Conservation (phyloP, 345 rosid species). For the Eucalyptus caleyi region DNA sequence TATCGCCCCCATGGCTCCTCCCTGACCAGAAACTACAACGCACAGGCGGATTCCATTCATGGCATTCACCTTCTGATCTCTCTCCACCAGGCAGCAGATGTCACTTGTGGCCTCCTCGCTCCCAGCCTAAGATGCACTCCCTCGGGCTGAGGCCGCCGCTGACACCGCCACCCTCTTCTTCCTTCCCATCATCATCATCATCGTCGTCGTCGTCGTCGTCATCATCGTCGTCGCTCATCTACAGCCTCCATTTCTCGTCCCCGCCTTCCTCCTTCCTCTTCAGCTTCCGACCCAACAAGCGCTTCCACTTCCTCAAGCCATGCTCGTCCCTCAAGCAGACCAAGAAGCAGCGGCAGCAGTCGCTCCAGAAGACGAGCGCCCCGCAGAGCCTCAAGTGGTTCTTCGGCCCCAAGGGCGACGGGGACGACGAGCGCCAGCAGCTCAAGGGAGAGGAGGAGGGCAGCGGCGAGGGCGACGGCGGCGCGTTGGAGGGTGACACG, state of each 20-base stretch:
- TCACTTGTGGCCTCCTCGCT: background rate
- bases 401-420: conserved; percentile 45
- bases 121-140: background rate
- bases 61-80: background rate
- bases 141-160: background rate
- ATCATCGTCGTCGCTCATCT: conserved; percentile 10
- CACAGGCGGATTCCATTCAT: background rate
- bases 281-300: conserved; percentile 47
- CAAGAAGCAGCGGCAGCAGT: conserved; percentile 46
- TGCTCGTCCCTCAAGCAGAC: conserved; percentile 68
- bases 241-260: conserved; percentile 9
- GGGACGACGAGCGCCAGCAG: background rate
- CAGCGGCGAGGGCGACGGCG: background rate
- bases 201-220: background rate
- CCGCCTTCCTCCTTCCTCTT: conserved; percentile 12
- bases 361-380: conserved; percentile 36
- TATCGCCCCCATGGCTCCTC: background rate
- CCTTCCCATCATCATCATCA: background rate
- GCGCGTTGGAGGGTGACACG: conserved; percentile 33
- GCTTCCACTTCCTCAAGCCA: conserved; percentile 61
- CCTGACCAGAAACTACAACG: background rate
- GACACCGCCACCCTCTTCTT: background rate
- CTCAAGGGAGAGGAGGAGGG: background rate
- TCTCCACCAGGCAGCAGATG: background rate
- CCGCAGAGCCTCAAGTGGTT: conserved; percentile 68